These are phyloP conservation scores for Exophiala oligosperma DNA, from an alignment of 2,329 filamentous ascomycete genomes.

Conservation along the genomic window DNA sequence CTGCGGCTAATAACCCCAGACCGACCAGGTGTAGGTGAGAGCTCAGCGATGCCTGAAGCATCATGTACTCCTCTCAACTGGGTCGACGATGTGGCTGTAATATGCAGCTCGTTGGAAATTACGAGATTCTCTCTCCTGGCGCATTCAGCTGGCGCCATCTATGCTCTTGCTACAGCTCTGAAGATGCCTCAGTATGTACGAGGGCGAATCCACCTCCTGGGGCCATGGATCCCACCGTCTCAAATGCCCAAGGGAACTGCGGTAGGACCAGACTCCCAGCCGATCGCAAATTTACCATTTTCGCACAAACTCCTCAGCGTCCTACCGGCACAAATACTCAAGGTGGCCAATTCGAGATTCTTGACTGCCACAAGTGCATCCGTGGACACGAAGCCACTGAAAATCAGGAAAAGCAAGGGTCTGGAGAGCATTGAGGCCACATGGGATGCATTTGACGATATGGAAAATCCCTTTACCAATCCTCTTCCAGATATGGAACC, in stretches of 20 bases:
- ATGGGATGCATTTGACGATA: slow-evolving; percentile 13
- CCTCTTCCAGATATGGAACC: slow-evolving; percentile 8
- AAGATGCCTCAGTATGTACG: slow-evolving; percentile 96
- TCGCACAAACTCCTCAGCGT: slow-evolving; percentile 88
- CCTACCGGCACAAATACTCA: slow-evolving; percentile 84
- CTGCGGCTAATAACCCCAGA: slow-evolving; percentile 91
- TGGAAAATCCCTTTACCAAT: slow-evolving; percentile 12
- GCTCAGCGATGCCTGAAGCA: slow-evolving; percentile 78
- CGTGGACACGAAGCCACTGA: slow-evolving; percentile 26
- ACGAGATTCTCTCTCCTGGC: slow-evolving; percentile 95
- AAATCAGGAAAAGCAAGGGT: slow-evolving; percentile 23
- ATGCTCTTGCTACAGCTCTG: slow-evolving; percentile 89
- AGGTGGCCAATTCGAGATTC: slow-evolving; percentile 92
- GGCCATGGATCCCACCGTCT: slow-evolving; percentile 95
- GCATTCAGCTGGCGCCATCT: slow-evolving; percentile 96
- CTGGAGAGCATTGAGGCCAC: slow-evolving; percentile 16
- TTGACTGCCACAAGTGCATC: slow-evolving; percentile 78
- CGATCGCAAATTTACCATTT: slow-evolving; percentile 82
- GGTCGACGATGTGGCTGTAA: slow-evolving; percentile 91
- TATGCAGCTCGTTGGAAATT: slow-evolving; percentile 88
- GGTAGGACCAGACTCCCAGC: slow-evolving; percentile 64
- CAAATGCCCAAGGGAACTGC: slow-evolving; percentile 68
- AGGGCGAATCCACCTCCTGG: slow-evolving; percentile 88
- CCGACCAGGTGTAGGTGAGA: slow-evolving; percentile 89
- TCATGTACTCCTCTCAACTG: slow-evolving; percentile 86